Conservation (phyloP, 371 early-diverging fungal species). For the Mortierella sp. region DNA sequence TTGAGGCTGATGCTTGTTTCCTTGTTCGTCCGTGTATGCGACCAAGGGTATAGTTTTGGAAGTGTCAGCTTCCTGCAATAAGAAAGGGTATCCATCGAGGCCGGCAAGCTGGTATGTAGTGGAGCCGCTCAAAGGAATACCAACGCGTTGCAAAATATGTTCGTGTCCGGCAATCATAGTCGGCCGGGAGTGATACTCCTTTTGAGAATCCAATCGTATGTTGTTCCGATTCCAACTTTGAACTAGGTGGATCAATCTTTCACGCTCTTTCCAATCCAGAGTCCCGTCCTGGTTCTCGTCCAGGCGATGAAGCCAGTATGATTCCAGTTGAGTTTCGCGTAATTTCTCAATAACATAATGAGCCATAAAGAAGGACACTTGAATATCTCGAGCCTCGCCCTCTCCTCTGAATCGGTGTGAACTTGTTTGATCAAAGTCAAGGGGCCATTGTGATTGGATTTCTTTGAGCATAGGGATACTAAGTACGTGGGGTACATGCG, state of each 20-base stretch:
- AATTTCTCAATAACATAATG: conserved; percentile 56
- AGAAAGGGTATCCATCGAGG: conserved; percentile 50
- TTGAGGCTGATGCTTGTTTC: conserved; percentile 11
- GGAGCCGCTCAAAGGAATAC: conserved; percentile 26
- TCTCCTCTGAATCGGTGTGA: conserved; percentile 56
- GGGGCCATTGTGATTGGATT: conserved; percentile 40
- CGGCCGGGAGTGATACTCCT: conserved; percentile 9
- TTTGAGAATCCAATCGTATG: not conserved
- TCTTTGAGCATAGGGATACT: conserved; percentile 49
- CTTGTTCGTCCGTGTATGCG: not conserved
- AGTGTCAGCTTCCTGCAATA: conserved; percentile 20
- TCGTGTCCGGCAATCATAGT: conserved; percentile 24
- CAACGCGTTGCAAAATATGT: conserved; percentile 10
- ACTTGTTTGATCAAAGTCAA: conserved; percentile 32
- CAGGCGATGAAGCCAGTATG: conserved; percentile 39
- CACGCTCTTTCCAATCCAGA: conserved; percentile 47
- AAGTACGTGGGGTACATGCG: conserved; percentile 53
- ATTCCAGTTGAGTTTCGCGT: conserved; percentile 54
- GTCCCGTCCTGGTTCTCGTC: conserved; percentile 41
- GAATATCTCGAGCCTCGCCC: conserved; percentile 43
- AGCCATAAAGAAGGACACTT: conserved; percentile 53
- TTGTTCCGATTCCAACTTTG: conserved; percentile 32
- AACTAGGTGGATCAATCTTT: conserved; percentile 23
- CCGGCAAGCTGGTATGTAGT: conserved; percentile 35
- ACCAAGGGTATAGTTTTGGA: conserved; percentile 29